phyloP scores from a whole-genome alignment of 2,329 filamentous ascomycete genomes.

The Hymenoscyphus linearis region DNA sequence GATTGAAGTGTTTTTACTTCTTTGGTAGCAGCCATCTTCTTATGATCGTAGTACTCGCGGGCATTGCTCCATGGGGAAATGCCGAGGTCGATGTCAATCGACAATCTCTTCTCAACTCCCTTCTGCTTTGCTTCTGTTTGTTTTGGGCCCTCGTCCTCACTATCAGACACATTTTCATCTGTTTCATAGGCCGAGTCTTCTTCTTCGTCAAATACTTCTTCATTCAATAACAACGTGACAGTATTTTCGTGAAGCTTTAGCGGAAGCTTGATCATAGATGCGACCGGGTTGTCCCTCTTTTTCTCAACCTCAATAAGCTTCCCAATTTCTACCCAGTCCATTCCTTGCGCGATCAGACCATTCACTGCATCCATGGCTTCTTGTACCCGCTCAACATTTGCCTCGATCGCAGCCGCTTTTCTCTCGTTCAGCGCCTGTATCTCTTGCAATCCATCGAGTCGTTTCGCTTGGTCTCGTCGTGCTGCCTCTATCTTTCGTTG shows the following conservation, averaged over 20 bases:
- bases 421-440: conserved; percentile 77
- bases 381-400: conserved; percentile 84
- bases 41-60: conserved; percentile 86
- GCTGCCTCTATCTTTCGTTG: conserved; percentile 83
- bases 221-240: conserved; percentile 70
- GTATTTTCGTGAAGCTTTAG: conserved; percentile 87
- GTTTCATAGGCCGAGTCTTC: conserved; percentile 54
- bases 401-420: conserved; percentile 86
- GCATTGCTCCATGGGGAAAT: conserved; percentile 86
- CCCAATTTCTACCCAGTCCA: conserved; percentile 95
- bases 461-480: conserved; percentile 73
- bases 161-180: conserved; percentile 59
- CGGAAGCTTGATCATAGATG: conserved; percentile 78
- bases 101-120: conserved; percentile 49
- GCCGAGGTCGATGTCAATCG: conserved; percentile 79
- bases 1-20: conserved; percentile 81
- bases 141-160: conserved; percentile 44
- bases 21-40: conserved; percentile 76
- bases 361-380: conserved; percentile 92
- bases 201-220: conserved; percentile 54
- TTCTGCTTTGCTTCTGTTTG: conserved; percentile 36
- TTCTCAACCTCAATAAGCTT: conserved; percentile 86
- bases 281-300: conserved; percentile 73
- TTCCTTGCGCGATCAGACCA: conserved; percentile 83
- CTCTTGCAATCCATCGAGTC: conserved; percentile 77